Conservation (phyloP, 2,329 filamentous ascomycete genomes). For the Colletotrichum graminicola region DNA sequence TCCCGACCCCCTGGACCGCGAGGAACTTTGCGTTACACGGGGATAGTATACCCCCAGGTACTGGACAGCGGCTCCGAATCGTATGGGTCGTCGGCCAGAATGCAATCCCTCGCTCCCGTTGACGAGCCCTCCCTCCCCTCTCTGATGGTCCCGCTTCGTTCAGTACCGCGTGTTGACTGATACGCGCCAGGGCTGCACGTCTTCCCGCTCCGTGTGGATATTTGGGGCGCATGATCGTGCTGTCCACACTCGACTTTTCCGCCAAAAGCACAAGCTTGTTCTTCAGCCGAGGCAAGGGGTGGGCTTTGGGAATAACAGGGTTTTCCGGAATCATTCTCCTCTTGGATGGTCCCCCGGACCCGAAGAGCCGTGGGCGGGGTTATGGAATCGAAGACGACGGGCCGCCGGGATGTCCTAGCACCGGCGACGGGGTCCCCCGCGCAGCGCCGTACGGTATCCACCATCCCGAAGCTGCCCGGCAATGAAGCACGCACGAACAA, state of each 20-base stretch:
- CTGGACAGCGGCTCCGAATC: constrained; percentile 22
- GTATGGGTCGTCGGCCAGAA: constrained; percentile 6
- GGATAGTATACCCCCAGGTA: constrained; percentile 5
- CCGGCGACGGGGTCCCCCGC: constrained; percentile 20
- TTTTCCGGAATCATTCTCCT: constrained; percentile 15
- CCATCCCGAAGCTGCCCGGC: constrained; percentile 10
- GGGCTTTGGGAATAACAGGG: neutral
- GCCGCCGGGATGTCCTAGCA: constrained; percentile 17
- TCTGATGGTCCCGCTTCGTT: constrained; percentile 6
- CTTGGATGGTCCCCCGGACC: neutral
- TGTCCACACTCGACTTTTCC: constrained; percentile 23
- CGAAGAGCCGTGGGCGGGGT: constrained; percentile 21
- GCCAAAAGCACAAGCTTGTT: neutral
- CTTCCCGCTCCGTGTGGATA: constrained; percentile 36
- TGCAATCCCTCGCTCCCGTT: neutral
- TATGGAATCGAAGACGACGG: constrained; percentile 20
- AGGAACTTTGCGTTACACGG: constrained; percentile 3
- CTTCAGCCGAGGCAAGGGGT: constrained; percentile 20
- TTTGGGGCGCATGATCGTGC: constrained; percentile 35
- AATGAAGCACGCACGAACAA: neutral
- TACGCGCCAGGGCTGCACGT: constrained; percentile 34
- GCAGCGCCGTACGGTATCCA: neutral
- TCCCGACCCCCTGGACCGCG: neutral
- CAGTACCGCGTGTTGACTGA: constrained; percentile 12
- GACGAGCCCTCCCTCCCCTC: neutral